Evolutionary conservation across 257 asterid species (phyloP).

Genomic region (Nicotiana tomentosiformis): DNA sequence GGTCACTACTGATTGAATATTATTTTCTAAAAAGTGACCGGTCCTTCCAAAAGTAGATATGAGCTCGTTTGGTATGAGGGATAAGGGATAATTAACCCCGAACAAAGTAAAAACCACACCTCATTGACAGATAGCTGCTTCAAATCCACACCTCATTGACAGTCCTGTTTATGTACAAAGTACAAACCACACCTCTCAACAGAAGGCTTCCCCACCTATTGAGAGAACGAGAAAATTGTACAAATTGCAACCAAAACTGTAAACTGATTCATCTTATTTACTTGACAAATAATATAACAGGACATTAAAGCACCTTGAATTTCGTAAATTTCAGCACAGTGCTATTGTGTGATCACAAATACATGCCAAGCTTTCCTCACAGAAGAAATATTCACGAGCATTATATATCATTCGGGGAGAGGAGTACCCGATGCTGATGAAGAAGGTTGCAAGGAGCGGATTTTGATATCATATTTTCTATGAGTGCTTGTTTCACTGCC

Average conservation of each 20-base stretch:
- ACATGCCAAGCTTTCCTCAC: constrained; percentile 5
- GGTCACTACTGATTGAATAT: no score
- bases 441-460: constrained; percentile 73
- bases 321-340: neutral
- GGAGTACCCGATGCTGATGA: constrained; percentile 49
- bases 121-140: neutral
- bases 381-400: neutral
- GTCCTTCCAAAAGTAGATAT: no score
- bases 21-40: no score
- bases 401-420: constrained; percentile 20
- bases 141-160: neutral
- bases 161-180: neutral
- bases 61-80: no score
- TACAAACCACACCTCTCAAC: neutral
- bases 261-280: neutral
- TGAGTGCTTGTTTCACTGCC: constrained; percentile 37
- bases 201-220: neutral
- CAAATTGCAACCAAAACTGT: neutral
- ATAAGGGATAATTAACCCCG: no score
- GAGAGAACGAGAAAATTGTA: neutral
- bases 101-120: no score
- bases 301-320: neutral
- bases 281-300: neutral
- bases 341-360: neutral
- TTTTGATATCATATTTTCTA: constrained; percentile 59